Conservation (phyloP, 192 early-diverging fungal genomes). For the Gryganskiella cystojenkinii region DNA sequence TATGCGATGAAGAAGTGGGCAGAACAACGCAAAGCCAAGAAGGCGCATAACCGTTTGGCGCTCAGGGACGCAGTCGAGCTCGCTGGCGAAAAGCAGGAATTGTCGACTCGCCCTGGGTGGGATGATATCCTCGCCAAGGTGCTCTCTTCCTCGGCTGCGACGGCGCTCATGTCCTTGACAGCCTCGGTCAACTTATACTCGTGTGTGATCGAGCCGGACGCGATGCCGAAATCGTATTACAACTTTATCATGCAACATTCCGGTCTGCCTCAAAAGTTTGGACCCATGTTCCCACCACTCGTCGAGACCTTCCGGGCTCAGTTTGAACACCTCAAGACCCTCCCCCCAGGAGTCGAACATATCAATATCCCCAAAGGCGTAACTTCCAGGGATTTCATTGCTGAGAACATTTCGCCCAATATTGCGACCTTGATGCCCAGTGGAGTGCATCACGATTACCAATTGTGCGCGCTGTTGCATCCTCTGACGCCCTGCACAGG, state of each 20-base stretch:
- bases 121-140: constrained; percentile 59
- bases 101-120: constrained; percentile 45
- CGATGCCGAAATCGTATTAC: constrained; percentile 67
- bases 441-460: constrained; percentile 60
- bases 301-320: constrained; percentile 37
- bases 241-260: constrained; percentile 63
- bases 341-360: constrained; percentile 29
- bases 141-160: constrained; percentile 51
- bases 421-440: constrained; percentile 56
- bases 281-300: constrained; percentile 57
- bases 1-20: constrained; percentile 73
- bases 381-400: constrained; percentile 62
- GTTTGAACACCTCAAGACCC: constrained; percentile 23
- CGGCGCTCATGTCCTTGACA: constrained; percentile 60
- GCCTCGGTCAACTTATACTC: constrained; percentile 61
- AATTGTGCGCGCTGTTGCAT: constrained; percentile 71
- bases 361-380: constrained; percentile 60
- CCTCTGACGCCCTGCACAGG: constrained; percentile 63
- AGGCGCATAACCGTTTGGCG: constrained; percentile 24
- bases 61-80: constrained; percentile 16
- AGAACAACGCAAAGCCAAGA: constrained; percentile 37
- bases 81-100: constrained; percentile 14
- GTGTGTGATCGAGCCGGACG: constrained; percentile 65
- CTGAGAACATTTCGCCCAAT: constrained; percentile 62
- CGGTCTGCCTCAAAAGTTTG: constrained; percentile 54